These are phyloP conservation scores for Trametes meyenii DNA, from an alignment of 768 basidiomycete genomes.

Conservation along the genomic window DNA sequence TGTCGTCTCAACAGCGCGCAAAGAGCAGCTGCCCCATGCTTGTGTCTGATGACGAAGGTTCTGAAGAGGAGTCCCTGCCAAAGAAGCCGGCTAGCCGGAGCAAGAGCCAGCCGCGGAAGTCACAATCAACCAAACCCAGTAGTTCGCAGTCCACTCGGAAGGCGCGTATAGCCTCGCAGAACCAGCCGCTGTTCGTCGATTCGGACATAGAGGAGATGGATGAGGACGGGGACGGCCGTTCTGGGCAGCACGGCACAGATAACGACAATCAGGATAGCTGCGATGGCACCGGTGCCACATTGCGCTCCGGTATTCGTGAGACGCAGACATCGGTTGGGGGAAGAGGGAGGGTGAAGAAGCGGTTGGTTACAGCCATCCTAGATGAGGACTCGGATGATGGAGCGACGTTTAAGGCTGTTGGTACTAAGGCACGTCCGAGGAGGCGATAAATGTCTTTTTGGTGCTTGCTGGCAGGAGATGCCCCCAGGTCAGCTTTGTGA, in stretches of 20 bases:
- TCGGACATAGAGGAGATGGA: slow-evolving; percentile 47
- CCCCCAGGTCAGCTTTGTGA: too few relatives aligned
- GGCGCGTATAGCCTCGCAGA: slow-evolving; percentile 33
- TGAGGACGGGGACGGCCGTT: slow-evolving; percentile 3
- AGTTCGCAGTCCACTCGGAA: background rate
- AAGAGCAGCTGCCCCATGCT: slow-evolving; percentile 27
- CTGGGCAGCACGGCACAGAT: slow-evolving; percentile 28
- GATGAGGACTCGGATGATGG: slow-evolving; percentile 77
- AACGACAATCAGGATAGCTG: slow-evolving; percentile 16
- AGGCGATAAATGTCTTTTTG: background rate
- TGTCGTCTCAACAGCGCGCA: slow-evolving; percentile 6
- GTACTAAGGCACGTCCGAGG: slow-evolving; percentile 2
- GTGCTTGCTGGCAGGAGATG: too few relatives aligned
- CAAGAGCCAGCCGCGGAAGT: slow-evolving; percentile 1
- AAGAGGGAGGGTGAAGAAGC: slow-evolving; percentile 24
- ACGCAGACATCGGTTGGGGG: slow-evolving; percentile 22
- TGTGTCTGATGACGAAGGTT: slow-evolving; percentile 42
- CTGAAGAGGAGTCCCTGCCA: slow-evolving; percentile 34
- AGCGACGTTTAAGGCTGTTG: slow-evolving; percentile 68
- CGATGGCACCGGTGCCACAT: slow-evolving; percentile 18
- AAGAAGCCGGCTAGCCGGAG: slow-evolving; percentile 11
- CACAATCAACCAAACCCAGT: background rate
- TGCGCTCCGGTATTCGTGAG: slow-evolving; percentile 29
- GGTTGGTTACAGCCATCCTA: slow-evolving; percentile 43
- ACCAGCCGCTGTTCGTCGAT: slow-evolving; percentile 54